Conservation (phyloP, 2,329 filamentous ascomycete genomes). For the Tolypocladium sp. region DNA sequence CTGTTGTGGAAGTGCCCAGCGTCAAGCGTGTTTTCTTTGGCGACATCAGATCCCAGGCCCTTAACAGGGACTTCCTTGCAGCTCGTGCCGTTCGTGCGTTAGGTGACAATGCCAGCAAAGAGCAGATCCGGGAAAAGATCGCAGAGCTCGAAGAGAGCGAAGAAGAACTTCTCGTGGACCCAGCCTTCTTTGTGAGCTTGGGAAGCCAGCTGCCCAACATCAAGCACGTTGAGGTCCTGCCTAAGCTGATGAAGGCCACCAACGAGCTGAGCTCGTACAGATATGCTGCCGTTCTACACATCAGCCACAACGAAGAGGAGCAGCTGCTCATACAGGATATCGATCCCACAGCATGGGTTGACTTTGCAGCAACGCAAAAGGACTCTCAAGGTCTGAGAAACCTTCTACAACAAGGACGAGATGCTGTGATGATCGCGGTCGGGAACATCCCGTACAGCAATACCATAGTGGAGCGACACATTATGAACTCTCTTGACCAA, state of each 20-base stretch:
- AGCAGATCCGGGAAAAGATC: slow-evolving; percentile 3
- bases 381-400: too few relatives aligned
- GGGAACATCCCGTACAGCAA: background rate
- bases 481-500: too few relatives aligned
- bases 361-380: background rate
- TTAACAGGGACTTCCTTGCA: slow-evolving; percentile 5
- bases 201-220: slow-evolving; percentile 6
- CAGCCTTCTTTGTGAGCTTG: slow-evolving; percentile 11
- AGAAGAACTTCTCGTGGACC: slow-evolving; percentile 12
- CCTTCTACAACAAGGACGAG: too few relatives aligned
- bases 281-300: slow-evolving; percentile 14
- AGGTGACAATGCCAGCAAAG: too few relatives aligned
- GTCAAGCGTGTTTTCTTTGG: slow-evolving; percentile 8
- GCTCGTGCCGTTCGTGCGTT: background rate
- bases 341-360: background rate
- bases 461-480: background rate
- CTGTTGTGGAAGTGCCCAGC: too few relatives aligned
- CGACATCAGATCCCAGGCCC: slow-evolving; percentile 11
- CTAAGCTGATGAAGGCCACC: slow-evolving; percentile 16
- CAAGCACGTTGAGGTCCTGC: slow-evolving; percentile 17
- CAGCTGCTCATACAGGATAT: background rate
- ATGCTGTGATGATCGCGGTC: too few relatives aligned
- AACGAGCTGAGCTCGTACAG: slow-evolving; percentile 20
- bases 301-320: background rate
- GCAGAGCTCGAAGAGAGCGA: slow-evolving; percentile 7